phyloP scores from a whole-genome alignment of 768 basidiomycete species.

The Pulveroboletus sp. region DNA sequence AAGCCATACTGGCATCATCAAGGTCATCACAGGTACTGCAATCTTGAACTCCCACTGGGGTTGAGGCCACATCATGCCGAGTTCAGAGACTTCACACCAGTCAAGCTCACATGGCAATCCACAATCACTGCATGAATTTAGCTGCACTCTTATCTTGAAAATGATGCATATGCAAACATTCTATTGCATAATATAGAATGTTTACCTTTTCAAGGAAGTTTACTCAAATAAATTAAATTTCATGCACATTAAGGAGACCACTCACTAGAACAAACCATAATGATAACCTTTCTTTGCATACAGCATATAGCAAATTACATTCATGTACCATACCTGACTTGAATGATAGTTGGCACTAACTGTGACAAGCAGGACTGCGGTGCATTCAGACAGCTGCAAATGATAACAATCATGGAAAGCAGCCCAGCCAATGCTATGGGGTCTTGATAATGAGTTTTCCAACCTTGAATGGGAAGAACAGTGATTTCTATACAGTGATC shows the following conservation, averaged over 20 bases:
- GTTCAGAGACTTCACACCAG: no score
- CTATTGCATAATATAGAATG: no score
- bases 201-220: no score
- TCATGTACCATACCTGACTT: background rate
- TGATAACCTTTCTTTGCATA: slow-evolving; percentile 10
- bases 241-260: background rate
- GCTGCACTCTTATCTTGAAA: background rate
- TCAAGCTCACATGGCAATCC: slow-evolving; percentile 6
- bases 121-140: slow-evolving; percentile 2
- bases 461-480: slow-evolving; percentile 1
- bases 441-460: slow-evolving; percentile 12
- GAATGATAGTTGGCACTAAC: background rate
- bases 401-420: slow-evolving; percentile 16
- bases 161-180: background rate
- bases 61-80: no score
- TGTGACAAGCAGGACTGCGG: no score
- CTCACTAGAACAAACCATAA: no score
- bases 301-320: background rate
- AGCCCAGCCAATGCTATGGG: slow-evolving; percentile 11
- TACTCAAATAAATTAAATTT: no score
- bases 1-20: no score
- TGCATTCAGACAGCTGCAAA: slow-evolving; percentile 1
- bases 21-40: no score
- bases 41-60: no score
- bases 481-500: slow-evolving; percentile 24